Evolutionary conservation across 2,329 filamentous ascomycete species (phyloP).

Genomic region (Rhynchosporium graminicola): DNA sequence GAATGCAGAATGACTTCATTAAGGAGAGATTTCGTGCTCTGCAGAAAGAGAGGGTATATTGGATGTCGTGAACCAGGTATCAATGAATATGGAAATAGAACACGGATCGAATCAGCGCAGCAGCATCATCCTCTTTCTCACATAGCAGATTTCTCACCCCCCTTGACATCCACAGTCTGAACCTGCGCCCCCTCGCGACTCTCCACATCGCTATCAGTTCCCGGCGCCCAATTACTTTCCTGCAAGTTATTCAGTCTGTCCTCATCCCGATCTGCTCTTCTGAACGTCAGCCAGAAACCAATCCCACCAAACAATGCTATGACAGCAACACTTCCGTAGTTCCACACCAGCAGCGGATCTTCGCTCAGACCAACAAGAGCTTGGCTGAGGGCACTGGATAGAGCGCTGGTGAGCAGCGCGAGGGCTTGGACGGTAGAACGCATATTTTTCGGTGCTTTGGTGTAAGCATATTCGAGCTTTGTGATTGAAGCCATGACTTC

Average conservation of each 20-base stretch:
- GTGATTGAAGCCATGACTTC: constrained; percentile 68
- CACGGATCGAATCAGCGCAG: neutral
- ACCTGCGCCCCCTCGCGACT: neutral
- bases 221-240: constrained; percentile 11
- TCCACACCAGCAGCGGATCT: constrained; percentile 47
- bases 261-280: constrained; percentile 37
- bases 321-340: constrained; percentile 37
- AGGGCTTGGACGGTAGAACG: constrained; percentile 62
- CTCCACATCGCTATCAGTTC: constrained; percentile 18
- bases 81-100: neutral
- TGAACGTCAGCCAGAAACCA: constrained; percentile 38
- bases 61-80: neutral
- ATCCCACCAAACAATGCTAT: constrained; percentile 35
- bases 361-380: constrained; percentile 41
- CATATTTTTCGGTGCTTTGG: constrained; percentile 70
- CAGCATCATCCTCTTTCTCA: neutral
- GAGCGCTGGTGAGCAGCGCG: constrained; percentile 57
- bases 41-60: neutral
- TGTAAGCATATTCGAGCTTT: constrained; percentile 71
- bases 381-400: constrained; percentile 50
- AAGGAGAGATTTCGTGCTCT: neutral
- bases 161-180: constrained; percentile 1
- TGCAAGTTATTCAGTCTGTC: constrained; percentile 37
- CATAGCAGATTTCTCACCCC: constrained; percentile 3
- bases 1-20: neutral